phyloP scores from a whole-genome alignment of 83 land plant genomes.

The Diphasiastrum complanatum region DNA sequence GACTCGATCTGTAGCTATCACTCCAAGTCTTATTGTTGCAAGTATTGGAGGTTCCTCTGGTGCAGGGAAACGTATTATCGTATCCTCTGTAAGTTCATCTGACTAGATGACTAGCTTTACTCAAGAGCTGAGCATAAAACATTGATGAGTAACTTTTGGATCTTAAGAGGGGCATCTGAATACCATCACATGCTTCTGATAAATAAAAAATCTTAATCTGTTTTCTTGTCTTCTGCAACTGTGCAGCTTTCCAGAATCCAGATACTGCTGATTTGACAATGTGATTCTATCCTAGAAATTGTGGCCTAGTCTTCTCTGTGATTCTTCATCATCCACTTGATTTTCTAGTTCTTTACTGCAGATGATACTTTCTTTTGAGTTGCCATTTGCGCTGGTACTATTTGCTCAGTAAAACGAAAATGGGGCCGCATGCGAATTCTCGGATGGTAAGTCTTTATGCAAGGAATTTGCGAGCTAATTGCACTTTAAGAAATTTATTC shows the following conservation, averaged over 20 bases:
- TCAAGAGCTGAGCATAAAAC: too few relatives aligned
- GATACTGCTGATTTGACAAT: too few relatives aligned
- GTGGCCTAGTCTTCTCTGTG: neutral
- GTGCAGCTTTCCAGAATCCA: too few relatives aligned
- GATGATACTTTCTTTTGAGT: constrained; percentile 79
- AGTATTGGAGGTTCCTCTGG: constrained; percentile 14
- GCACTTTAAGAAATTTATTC: too few relatives aligned
- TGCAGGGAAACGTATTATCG: constrained; percentile 15
- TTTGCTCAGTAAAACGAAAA: constrained; percentile 48
- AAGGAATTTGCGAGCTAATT: too few relatives aligned
- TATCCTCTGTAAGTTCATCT: constrained; percentile 17
- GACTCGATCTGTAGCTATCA: constrained; percentile 19
- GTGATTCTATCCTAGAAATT: neutral
- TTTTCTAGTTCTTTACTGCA: constrained; percentile 10
- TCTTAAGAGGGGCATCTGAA: neutral
- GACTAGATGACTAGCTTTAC: too few relatives aligned
- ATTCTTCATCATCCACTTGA: neutral
- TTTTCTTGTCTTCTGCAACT: neutral
- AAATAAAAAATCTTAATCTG: too few relatives aligned
- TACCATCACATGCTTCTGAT: neutral
- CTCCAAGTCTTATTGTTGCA: constrained; percentile 18
- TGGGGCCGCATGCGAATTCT: constrained; percentile 70
- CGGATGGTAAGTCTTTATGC: constrained; percentile 46
- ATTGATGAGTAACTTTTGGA: too few relatives aligned
- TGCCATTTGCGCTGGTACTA: constrained; percentile 74